Conservation (phyloP, 148 eudicot species). For the Fagopyrum homotropicum region DNA sequence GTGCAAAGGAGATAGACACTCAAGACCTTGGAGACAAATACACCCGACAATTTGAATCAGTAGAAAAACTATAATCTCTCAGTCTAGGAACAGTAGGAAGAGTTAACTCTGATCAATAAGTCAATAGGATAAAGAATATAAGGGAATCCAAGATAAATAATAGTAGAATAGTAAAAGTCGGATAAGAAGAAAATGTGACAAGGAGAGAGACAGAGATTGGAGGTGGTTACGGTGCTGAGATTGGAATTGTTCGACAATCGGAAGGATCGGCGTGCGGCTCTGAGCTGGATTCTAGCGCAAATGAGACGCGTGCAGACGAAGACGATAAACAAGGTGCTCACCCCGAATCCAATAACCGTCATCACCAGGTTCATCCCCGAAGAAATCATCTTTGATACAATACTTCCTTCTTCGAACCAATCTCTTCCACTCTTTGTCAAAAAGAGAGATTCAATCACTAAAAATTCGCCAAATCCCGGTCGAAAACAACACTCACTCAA, state of each 20-base stretch:
- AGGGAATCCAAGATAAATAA: not conserved
- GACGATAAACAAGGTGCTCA: slow-evolving; percentile 80
- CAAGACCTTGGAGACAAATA: not conserved
- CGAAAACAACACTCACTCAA: not conserved
- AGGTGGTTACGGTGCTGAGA: slow-evolving; percentile 47
- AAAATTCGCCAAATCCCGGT: not conserved
- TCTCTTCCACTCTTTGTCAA: not conserved
- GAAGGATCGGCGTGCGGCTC: slow-evolving; percentile 50
- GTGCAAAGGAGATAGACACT: not conserved
- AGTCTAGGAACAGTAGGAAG: not conserved
- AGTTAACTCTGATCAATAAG: slow-evolving; percentile 2
- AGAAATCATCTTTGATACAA: slow-evolving; percentile 34
- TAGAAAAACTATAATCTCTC: not conserved
- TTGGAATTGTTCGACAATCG: slow-evolving; percentile 54
- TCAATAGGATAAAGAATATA: not conserved
- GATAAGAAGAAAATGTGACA: not conserved
- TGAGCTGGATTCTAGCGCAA: slow-evolving; percentile 78
- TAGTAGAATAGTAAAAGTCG: not conserved
- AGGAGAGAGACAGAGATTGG: not conserved
- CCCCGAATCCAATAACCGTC: slow-evolving; percentile 88
- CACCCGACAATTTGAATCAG: not conserved
- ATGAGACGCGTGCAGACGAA: slow-evolving; percentile 87
- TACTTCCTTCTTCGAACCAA: not conserved
- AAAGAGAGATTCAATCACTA: not conserved
- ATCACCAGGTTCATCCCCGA: slow-evolving; percentile 75